phyloP scores from a whole-genome alignment of 179 eudicot species.

The Silene vulgaris region DNA sequence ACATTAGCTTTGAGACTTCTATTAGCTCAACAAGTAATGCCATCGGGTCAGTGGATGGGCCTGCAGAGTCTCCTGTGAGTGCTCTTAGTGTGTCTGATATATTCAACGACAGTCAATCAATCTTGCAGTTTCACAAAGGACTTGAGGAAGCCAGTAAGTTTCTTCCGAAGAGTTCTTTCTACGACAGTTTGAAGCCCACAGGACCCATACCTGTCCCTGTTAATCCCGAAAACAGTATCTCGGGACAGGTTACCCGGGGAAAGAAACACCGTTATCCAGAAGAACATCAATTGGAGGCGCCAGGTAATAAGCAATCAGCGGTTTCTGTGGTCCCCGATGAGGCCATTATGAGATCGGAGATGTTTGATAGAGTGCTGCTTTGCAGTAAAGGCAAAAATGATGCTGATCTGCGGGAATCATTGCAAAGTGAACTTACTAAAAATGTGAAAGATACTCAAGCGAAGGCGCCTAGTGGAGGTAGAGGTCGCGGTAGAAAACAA shows the following conservation, averaged over 20 bases:
- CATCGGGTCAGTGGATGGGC: conserved; percentile 35
- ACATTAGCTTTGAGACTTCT: conserved; percentile 37
- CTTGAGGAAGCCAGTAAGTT: conserved; percentile 59
- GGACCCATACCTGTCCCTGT: conserved; percentile 14
- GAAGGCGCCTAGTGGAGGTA: conserved; percentile 41
- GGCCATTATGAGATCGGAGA: conserved; percentile 52
- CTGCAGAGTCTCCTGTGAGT: conserved; percentile 53
- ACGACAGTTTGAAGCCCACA: conserved; percentile 15
- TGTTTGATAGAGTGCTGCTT: conserved; percentile 62
- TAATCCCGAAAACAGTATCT: conserved; percentile 22
- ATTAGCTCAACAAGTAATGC: conserved; percentile 32
- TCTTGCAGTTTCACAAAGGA: conserved; percentile 57
- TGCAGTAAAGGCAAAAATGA: conserved; percentile 57
- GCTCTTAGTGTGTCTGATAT: conserved; percentile 44
- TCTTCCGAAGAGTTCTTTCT: conserved; percentile 39
- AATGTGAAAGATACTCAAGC: conserved; percentile 30
- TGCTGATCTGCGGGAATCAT: conserved; percentile 48
- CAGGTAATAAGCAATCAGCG: conserved; percentile 61
- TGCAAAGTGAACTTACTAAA: conserved; percentile 41
- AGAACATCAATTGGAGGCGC: conserved; percentile 35
- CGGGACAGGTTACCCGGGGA: conserved; percentile 29
- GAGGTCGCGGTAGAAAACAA: conserved; percentile 43
- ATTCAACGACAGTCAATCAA: conserved; percentile 46
- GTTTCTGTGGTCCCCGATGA: conserved; percentile 32
- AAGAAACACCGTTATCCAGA: conserved; percentile 50